phyloP scores from a whole-genome alignment of 371 early-diverging fungal genomes.

The Nosema muscidifuracis region DNA sequence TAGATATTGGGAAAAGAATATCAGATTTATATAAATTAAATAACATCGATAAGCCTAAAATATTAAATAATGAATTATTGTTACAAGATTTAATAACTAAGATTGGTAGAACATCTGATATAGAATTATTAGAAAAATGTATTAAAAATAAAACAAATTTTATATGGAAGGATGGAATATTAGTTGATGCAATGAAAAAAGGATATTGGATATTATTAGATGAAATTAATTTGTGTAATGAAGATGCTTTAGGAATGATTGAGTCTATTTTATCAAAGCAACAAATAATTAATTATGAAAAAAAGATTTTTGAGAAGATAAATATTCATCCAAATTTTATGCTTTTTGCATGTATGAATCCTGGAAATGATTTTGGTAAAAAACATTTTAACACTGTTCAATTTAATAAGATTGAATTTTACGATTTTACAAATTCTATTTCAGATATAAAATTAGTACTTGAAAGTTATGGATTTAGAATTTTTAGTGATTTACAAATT shows the following conservation, averaged over 20 bases:
- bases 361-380: conserved; percentile 90
- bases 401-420: conserved; percentile 36
- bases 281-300: conserved; percentile 30
- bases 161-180: conserved; percentile 79
- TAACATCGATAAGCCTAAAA: conserved; percentile 20
- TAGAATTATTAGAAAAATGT: conserved; percentile 12
- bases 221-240: conserved; percentile 89
- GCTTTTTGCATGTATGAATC: conserved; percentile 98
- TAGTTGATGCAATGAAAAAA: conserved; percentile 77
- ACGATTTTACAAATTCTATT: conserved; percentile 45
- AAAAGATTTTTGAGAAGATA: conserved; percentile 7
- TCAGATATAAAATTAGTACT: conserved; percentile 76
- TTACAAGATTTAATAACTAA: neutral
- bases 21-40: conserved; percentile 15
- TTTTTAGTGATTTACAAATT: conserved; percentile 54
- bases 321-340: conserved; percentile 81
- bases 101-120: neutral
- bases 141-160: conserved; percentile 69
- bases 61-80: neutral
- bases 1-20: conserved; percentile 51
- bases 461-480: conserved; percentile 66
- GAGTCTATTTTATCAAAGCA: conserved; percentile 69
- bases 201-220: conserved; percentile 96
- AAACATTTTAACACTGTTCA: conserved; percentile 66
- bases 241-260: conserved; percentile 83